phyloP scores from a whole-genome alignment of 2,329 filamentous ascomycete genomes.

The Grosmannia clavigera region DNA sequence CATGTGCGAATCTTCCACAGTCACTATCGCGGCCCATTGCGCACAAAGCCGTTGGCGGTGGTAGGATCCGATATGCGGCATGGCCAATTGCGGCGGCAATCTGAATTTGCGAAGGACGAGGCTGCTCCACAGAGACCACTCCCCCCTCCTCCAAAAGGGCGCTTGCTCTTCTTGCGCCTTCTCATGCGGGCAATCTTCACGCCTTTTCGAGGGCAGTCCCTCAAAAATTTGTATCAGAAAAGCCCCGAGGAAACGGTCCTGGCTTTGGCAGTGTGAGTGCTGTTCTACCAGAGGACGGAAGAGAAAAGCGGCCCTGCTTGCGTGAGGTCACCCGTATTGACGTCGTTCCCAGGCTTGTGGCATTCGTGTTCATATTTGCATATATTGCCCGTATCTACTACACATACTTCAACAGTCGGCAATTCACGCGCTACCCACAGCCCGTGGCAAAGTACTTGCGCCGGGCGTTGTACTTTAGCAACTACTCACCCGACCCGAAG shows the following conservation, averaged over 20 bases:
- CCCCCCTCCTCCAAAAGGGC: slow-evolving; percentile 3
- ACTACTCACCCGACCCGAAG: slow-evolving; percentile 60
- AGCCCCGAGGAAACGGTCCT: slow-evolving; percentile 31
- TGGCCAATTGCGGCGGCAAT: neutral
- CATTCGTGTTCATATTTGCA: slow-evolving; percentile 18
- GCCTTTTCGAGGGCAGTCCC: slow-evolving; percentile 25
- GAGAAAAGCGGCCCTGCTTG: neutral
- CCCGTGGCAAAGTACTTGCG: slow-evolving; percentile 67
- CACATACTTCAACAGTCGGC: slow-evolving; percentile 40
- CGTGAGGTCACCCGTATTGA: neutral
- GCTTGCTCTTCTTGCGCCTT: slow-evolving; percentile 15
- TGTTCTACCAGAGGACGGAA: neutral
- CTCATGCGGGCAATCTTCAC: slow-evolving; percentile 21
- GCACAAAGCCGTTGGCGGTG: neutral
- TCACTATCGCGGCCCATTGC: neutral
- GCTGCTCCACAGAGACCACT: neutral
- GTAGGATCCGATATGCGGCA: too few relatives aligned
- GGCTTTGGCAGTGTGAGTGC: slow-evolving; percentile 28
- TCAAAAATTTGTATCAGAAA: slow-evolving; percentile 26
- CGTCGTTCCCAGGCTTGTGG: slow-evolving; percentile 20
- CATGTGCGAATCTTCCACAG: slow-evolving; percentile 1
- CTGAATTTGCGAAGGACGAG: neutral
- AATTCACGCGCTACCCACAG: slow-evolving; percentile 51
- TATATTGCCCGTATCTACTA: slow-evolving; percentile 36
- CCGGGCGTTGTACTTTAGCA: slow-evolving; percentile 75